A percentile compares a stretch with the other conserved stretches of the same genome.
Conservation (phyloP, 106 monocot genomes). For the Amphibolis antarctica region DNA sequence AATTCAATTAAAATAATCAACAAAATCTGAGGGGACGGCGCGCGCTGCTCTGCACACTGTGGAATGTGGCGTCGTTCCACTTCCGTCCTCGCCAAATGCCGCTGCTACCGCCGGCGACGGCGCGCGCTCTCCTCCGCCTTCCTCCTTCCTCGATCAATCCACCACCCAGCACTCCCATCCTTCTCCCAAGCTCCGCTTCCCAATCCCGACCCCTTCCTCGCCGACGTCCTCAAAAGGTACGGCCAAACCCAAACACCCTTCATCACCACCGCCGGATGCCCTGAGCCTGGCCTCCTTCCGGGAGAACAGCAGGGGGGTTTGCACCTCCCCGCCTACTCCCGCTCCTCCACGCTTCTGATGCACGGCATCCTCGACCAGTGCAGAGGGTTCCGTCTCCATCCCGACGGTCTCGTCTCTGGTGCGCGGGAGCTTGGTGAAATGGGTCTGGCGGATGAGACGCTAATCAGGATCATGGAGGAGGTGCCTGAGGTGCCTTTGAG, state of each 20-base stretch:
- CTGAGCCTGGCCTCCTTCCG: background rate
- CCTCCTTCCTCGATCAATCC: background rate
- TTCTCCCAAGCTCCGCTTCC: background rate
- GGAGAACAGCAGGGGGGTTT: conserved; percentile 8
- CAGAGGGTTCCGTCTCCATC: conserved; percentile 16
- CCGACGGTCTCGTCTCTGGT: conserved; percentile 12
- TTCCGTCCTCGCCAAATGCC: too few relatives aligned
- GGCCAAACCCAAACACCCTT: background rate
- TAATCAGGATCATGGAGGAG: conserved; percentile 22
- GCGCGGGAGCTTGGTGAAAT: conserved; percentile 18
- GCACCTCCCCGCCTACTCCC: conserved; percentile 14
- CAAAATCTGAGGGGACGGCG: too few relatives aligned
- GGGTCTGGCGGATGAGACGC: conserved; percentile 34
- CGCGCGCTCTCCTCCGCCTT: background rate
- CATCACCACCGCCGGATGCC: background rate
- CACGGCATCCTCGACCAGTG: conserved; percentile 30
- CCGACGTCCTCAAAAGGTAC: background rate
- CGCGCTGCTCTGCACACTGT: too few relatives aligned
- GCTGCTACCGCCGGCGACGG: too few relatives aligned
- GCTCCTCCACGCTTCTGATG: conserved; percentile 4
- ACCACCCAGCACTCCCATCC: background rate
- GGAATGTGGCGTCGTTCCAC: too few relatives aligned
- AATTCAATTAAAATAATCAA: too few relatives aligned
- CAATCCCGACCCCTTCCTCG: background rate
- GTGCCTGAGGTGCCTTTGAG: conserved; percentile 4